Evolutionary conservation across 129 eudicot species (phyloP).

Genomic region (Helianthus tuberosus): DNA sequence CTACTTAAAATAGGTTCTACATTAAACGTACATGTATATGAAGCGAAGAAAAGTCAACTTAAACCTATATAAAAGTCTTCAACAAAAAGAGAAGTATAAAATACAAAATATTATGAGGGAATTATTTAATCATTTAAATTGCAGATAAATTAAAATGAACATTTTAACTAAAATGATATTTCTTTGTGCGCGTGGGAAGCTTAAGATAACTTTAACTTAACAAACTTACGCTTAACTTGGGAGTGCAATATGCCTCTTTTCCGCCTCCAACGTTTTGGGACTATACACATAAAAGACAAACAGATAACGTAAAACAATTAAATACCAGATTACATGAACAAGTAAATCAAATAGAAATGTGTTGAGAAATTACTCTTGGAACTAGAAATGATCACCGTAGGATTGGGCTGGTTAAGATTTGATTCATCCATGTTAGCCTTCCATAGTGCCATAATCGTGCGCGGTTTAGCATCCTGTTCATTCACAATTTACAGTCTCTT

Average conservation of each 20-base stretch:
- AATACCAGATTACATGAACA: slow-evolving; percentile 12
- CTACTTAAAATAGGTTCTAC: too few relatives aligned
- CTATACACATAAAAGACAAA: slow-evolving; percentile 59
- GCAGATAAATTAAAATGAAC: background rate
- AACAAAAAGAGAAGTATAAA: background rate
- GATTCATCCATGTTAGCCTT: slow-evolving; percentile 89
- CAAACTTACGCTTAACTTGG: slow-evolving; percentile 79
- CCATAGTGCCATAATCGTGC: slow-evolving; percentile 67
- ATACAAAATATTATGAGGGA: background rate
- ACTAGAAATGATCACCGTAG: slow-evolving; percentile 64
- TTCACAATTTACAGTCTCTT: background rate
- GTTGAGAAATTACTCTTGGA: slow-evolving; percentile 64
- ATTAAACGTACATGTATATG: background rate
- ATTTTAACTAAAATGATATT: slow-evolving; percentile 3
- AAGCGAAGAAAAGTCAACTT: slow-evolving; percentile 4
- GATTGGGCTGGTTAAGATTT: slow-evolving; percentile 69
- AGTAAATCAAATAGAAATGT: slow-evolving; percentile 26
- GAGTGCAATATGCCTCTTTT: slow-evolving; percentile 66
- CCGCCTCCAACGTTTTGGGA: slow-evolving; percentile 82
- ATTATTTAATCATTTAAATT: background rate
- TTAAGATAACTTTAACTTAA: slow-evolving; percentile 29
- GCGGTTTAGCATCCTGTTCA: slow-evolving; percentile 91
- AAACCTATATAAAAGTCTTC: slow-evolving; percentile 15
- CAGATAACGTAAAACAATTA: slow-evolving; percentile 26
- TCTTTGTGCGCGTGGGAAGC: background rate